A percentile compares a stretch with the other conserved stretches of the same genome.
Evolutionary conservation across 2,329 filamentous ascomycete species (phyloP).

Genomic region (Aspergillus aculeatus): DNA sequence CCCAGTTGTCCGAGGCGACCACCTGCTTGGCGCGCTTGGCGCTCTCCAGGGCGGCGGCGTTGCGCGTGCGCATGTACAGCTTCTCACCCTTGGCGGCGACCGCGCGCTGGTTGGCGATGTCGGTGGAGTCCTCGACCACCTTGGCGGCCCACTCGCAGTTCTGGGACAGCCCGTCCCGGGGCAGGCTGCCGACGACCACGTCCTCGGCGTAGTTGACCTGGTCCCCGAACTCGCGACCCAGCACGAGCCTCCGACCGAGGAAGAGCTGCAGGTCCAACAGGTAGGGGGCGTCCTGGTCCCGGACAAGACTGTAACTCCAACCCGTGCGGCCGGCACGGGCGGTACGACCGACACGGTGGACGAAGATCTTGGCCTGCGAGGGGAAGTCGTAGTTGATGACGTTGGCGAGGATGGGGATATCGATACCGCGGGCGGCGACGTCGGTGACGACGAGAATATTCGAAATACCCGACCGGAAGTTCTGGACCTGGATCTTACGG

Average conservation of each 20-base stretch:
- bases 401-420: conserved; percentile 93
- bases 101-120: conserved; percentile 67
- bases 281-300: conserved; percentile 86
- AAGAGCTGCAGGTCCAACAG: conserved; percentile 92
- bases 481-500: conserved; percentile 84
- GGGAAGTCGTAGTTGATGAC: conserved; percentile 99
- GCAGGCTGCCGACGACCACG: conserved; percentile 75
- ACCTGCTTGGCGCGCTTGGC: conserved; percentile 82
- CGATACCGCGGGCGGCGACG: conserved; percentile 93
- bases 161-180: conserved; percentile 69
- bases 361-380: conserved; percentile 92
- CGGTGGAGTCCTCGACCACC: conserved; percentile 69
- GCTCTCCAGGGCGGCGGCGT: conserved; percentile 85
- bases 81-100: conserved; percentile 89
- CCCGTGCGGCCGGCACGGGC: conserved; percentile 88
- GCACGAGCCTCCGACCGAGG: conserved; percentile 75
- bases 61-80: conserved; percentile 84
- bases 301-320: conserved; percentile 92
- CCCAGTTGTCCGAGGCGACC: conserved; percentile 67
- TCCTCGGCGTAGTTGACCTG: conserved; percentile 74
- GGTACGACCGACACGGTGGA: conserved; percentile 93
- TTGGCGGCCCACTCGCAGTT: conserved; percentile 83
- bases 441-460: conserved; percentile 96
- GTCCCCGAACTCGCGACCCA: conserved; percentile 64
- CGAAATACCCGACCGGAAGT: conserved; percentile 78